Evolutionary conservation across 257 asterid species (phyloP).

Genomic region (Jacaranda copaia): DNA sequence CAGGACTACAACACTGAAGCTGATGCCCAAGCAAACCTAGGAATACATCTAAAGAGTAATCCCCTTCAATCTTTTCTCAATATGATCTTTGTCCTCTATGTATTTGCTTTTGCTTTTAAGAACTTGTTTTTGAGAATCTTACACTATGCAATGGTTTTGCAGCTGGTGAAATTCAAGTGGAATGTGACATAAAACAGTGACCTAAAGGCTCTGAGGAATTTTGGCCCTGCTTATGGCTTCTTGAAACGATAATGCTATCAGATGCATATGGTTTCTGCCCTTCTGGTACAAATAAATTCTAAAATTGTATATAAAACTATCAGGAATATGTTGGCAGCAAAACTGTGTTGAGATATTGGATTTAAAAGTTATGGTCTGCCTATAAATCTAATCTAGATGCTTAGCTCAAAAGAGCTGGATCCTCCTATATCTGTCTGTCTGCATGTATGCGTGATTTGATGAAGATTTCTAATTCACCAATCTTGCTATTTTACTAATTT

Average conservation of each 20-base stretch:
- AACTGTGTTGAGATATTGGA: slow-evolving; percentile 39
- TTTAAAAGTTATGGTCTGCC: slow-evolving; percentile 6
- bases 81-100: slow-evolving; percentile 6
- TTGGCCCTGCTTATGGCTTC: slow-evolving; percentile 28
- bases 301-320: slow-evolving; percentile 44
- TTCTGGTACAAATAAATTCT: slow-evolving; percentile 27
- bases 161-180: slow-evolving; percentile 87
- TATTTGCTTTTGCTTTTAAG: slow-evolving; percentile 10
- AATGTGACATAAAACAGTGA: slow-evolving; percentile 59
- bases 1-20: slow-evolving; percentile 89
- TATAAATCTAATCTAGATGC: slow-evolving; percentile 17
- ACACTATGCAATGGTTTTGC: slow-evolving; percentile 40
- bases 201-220: slow-evolving; percentile 8
- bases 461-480: slow-evolving; percentile 2
- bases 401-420: background rate
- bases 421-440: background rate
- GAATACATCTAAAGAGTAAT: slow-evolving; percentile 69
- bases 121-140: background rate
- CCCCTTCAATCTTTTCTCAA: slow-evolving; percentile 23
- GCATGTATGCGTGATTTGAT: slow-evolving; percentile 4
- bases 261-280: slow-evolving; percentile 26
- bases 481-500: background rate
- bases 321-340: slow-evolving; percentile 34
- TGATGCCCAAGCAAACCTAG: slow-evolving; percentile 92
- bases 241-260: slow-evolving; percentile 24